Base-by-base conservation (phyloP, 805 yeast genomes). In the Ogataea corticis region DNA sequence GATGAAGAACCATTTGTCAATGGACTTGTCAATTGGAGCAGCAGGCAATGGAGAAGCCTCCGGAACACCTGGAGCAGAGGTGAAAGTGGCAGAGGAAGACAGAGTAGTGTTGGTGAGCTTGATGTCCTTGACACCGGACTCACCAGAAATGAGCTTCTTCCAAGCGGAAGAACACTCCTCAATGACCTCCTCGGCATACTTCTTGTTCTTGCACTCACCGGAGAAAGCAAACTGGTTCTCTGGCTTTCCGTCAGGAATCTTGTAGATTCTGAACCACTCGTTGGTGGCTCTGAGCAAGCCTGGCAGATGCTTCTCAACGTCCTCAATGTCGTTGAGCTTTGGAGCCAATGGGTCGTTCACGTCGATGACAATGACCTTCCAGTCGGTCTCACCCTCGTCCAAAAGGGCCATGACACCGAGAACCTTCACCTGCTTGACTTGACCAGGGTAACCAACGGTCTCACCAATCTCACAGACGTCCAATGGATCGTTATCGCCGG, bases 1-100 rank as follows among this genome's bases (percentile, higher is more conserved):
- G 66, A 92, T 92, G 83, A 82, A 92, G 81, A 94, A 92, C 99
- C 99, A 92, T 76, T 92, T 92, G 80, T 92, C 98, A 67, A 92
- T 75, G 45, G 97, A 88, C 73, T 87, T 82, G 77, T 92, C 99
- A 69, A 94, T 88, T 71, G 97, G 96, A 54, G 96, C 97, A 67
- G 91, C 90, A 54, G 91, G 79, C 56, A 73, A 69, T 55, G 85
- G 80, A 58, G 79, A 61, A 60, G 87, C 95, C 47, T 79, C 77
- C 58, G 97, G 95, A 48, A 88, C 66, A 46, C 70, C 75, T 48
- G 72, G 58, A 43, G 70, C 71, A 44, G 76, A 55, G 44, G 77
- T 74, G 74, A 68, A 80, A 50, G 81, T 55, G 38, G 87, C 69
- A 51, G 89, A 67, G 47, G 73, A 67, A 46, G 73, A 37, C 63